Conservation (phyloP, 352 stramenopile genomes). For the Elongisporangium undulatum region DNA sequence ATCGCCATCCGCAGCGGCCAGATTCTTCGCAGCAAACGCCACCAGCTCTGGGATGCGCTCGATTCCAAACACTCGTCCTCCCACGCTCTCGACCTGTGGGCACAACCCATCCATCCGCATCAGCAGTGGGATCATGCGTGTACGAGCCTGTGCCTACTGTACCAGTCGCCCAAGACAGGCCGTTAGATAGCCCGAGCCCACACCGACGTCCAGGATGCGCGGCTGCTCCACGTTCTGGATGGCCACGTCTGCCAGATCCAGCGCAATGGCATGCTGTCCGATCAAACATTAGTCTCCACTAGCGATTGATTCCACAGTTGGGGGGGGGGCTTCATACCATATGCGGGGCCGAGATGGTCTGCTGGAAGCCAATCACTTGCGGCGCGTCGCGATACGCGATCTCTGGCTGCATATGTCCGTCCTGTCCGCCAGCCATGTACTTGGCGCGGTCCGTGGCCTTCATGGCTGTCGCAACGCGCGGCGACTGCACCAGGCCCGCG, state of each 20-base stretch:
- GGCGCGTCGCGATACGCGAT: constrained; percentile 79
- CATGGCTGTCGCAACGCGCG: constrained; percentile 64
- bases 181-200: constrained; percentile 94
- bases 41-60: constrained; percentile 89
- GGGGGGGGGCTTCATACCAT: constrained; percentile 68
- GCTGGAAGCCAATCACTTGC: constrained; percentile 72
- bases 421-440: constrained; percentile 29
- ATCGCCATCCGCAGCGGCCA: constrained; percentile 73
- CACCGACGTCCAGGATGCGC: constrained; percentile 93
- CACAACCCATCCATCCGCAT: too few relatives aligned
- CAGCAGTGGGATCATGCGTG: too few relatives aligned
- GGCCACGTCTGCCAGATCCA: constrained; percentile 72
- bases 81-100: constrained; percentile 17
- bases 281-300: neutral
- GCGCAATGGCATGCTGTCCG: constrained; percentile 61
- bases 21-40: constrained; percentile 77
- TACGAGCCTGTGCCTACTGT: constrained; percentile 10
- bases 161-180: constrained; percentile 90
- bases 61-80: constrained; percentile 84
- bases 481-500: constrained; percentile 63
- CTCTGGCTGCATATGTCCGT: constrained; percentile 14
- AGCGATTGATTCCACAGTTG: neutral
- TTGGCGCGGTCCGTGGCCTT: constrained; percentile 65
- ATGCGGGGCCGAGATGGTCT: constrained; percentile 90
- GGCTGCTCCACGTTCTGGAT: constrained; percentile 32